Evolutionary conservation across 371 early-diverging fungal species (phyloP).

Genomic region (Zychaea mexicana): DNA sequence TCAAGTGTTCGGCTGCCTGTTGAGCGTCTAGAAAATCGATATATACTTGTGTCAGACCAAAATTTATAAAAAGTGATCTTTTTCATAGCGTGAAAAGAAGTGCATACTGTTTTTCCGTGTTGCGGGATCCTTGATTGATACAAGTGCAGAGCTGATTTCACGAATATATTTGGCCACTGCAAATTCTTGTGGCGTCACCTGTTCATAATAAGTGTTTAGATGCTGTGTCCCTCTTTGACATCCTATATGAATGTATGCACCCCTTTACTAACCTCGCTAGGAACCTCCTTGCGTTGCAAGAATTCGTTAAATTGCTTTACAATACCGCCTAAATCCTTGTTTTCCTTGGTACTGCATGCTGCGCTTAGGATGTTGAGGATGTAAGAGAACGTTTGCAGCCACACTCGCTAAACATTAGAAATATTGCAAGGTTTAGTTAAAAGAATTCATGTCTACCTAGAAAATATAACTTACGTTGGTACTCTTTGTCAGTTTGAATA

Average conservation of each 20-base stretch:
- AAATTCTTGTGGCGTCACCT: constrained; percentile 30
- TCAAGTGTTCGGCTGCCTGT: constrained; percentile 12
- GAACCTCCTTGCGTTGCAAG: constrained; percentile 16
- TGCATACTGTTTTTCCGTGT: constrained; percentile 15
- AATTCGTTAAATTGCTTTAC: constrained; percentile 18
- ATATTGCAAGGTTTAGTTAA: not conserved
- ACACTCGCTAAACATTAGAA: constrained; percentile 23
- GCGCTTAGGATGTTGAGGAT: constrained; percentile 29
- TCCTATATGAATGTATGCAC: no score
- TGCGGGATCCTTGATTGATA: constrained; percentile 14
- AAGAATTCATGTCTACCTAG: not conserved
- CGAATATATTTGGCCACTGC: constrained; percentile 27
- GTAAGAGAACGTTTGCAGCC: constrained; percentile 41
- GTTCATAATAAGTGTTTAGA: no score
- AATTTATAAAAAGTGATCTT: not conserved
- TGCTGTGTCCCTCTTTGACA: not conserved
- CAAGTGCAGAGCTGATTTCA: constrained; percentile 25
- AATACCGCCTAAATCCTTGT: constrained; percentile 17
- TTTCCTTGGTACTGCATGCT: constrained; percentile 35
- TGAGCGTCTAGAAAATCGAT: constrained; percentile 6
- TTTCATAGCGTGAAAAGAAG: no score
- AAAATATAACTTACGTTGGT: constrained; percentile 21
- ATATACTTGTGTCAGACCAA: not conserved
- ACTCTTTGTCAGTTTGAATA: constrained; percentile 41
- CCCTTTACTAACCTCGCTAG: constrained; percentile 13